Evolutionary conservation across 805 yeast species (phyloP).

Genomic region (Wickerhamomyces kurtzmanii): DNA sequence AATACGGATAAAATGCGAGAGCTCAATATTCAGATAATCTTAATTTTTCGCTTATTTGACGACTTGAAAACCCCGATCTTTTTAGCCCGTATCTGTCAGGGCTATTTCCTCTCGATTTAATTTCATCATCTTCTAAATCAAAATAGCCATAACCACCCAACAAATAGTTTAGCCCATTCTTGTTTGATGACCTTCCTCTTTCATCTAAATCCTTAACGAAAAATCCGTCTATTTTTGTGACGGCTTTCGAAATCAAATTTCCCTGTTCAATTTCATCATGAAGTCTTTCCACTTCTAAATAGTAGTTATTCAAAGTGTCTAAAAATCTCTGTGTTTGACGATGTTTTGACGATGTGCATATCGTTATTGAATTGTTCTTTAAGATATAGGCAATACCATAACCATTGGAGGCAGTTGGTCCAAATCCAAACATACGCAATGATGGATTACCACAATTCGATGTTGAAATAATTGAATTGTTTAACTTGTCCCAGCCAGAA

Average conservation of each 20-base stretch:
- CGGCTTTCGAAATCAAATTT: conserved; percentile 1
- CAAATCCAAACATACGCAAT: conserved; percentile 78
- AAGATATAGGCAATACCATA: conserved; percentile 91
- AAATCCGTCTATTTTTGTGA: neutral
- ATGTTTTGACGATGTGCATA: conserved; percentile 81
- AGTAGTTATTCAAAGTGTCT: conserved; percentile 55
- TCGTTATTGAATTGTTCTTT: conserved; percentile 66
- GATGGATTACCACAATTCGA: conserved; percentile 93
- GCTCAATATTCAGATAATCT: conserved; percentile 17
- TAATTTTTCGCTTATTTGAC: conserved; percentile 17
- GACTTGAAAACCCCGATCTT: conserved; percentile 13
- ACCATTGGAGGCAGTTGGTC: conserved; percentile 85
- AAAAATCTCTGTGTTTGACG: conserved; percentile 77
- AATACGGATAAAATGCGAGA: neutral
- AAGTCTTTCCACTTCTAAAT: conserved; percentile 46
- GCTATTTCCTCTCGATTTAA: conserved; percentile 32
- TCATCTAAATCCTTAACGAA: conserved; percentile 6
- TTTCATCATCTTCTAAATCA: conserved; percentile 55
- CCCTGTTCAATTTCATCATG: conserved; percentile 20
- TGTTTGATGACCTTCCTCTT: conserved; percentile 19
- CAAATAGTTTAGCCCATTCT: conserved; percentile 27
- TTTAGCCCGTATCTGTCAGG: conserved; percentile 15
- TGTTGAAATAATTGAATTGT: conserved; percentile 72
- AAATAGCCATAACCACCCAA: conserved; percentile 87
- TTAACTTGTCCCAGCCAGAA: conserved; percentile 79